Percentiles rank a stretch among this genome's conserved stretches.
These are phyloP conservation scores for Cystofilobasidium macerans DNA, from an alignment of 768 basidiomycete genomes.

Conservation along the genomic window DNA sequence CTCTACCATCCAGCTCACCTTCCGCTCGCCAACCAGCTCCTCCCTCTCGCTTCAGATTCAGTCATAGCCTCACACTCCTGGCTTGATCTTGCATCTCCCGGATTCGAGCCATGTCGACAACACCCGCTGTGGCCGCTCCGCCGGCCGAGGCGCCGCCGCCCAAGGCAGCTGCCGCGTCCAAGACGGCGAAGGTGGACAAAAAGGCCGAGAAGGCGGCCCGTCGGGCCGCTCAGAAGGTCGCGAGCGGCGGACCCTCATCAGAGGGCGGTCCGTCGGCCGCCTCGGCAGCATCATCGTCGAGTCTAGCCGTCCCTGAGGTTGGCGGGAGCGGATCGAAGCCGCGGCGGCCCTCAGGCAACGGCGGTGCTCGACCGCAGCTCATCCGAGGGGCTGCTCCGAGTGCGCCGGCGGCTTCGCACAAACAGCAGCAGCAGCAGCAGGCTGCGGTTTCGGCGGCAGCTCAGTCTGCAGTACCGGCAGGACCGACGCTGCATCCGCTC, in stretches of 20 bases:
- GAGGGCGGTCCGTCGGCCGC: slow-evolving; percentile 15
- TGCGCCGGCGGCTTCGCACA: background rate
- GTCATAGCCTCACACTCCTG: too few relatives aligned
- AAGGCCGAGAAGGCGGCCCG: slow-evolving; percentile 25
- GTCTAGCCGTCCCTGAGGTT: background rate
- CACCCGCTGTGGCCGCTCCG: background rate
- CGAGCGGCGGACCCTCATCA: background rate
- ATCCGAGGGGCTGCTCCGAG: background rate
- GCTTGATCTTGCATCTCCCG: too few relatives aligned
- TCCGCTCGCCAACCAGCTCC: too few relatives aligned
- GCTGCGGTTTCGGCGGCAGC: background rate
- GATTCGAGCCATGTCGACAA: background rate
- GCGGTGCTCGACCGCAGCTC: background rate
- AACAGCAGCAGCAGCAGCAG: background rate
- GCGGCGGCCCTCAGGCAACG: background rate
- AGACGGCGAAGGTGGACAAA: slow-evolving; percentile 16
- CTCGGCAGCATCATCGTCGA: too few relatives aligned
- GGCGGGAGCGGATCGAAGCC: background rate
- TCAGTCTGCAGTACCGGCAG: background rate
- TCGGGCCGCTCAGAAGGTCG: slow-evolving; percentile 17
- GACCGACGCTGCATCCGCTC: slow-evolving; percentile 22
- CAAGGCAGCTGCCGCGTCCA: slow-evolving; percentile 2
- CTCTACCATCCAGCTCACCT: too few relatives aligned
- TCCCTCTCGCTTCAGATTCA: too few relatives aligned
- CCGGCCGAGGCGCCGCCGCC: slow-evolving; percentile 3